Evolutionary conservation across 305 asterid species (phyloP).

Genomic region (Andrographis paniculata): DNA sequence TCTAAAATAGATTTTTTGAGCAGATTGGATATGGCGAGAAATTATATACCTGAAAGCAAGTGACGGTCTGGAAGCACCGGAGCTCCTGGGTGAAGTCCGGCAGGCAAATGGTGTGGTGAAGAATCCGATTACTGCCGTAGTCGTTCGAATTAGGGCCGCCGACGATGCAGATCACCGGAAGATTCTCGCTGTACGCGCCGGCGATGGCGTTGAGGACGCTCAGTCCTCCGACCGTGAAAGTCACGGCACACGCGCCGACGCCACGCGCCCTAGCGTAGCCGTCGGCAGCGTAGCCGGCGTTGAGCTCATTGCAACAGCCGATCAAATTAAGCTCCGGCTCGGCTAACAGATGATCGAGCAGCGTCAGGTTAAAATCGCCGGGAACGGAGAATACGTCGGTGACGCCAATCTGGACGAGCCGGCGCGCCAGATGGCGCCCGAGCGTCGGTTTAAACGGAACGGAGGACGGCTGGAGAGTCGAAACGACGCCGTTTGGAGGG

Average conservation of each 20-base stretch:
- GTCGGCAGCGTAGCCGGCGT: not conserved
- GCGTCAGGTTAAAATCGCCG: no score
- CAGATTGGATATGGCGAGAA: not conserved
- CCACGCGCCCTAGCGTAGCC: slow-evolving; percentile 1
- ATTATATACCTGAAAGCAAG: not conserved
- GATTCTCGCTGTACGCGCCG: slow-evolving; percentile 3
- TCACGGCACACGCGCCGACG: not conserved
- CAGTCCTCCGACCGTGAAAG: not conserved
- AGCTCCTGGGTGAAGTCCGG: slow-evolving; percentile 3
- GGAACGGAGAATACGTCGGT: not conserved
- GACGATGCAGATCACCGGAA: not conserved
- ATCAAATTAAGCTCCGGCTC: not conserved
- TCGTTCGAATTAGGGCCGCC: slow-evolving; percentile 1
- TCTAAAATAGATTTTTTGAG: no score
- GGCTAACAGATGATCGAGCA: not conserved
- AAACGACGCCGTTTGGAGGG: not conserved
- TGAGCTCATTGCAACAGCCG: slow-evolving; percentile 1
- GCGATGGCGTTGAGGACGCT: not conserved
- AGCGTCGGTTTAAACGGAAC: not conserved
- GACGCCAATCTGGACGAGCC: not conserved
- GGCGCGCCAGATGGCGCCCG: slow-evolving; percentile 2
- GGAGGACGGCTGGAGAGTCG: not conserved
- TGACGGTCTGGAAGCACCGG: slow-evolving; percentile 1
- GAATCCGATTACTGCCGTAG: slow-evolving; percentile 1
- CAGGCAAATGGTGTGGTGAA: not conserved